Percentiles rank a stretch among this genome's conserved stretches.
phyloP scores from a whole-genome alignment of 768 basidiomycete species.

The Boletus patriciae region DNA sequence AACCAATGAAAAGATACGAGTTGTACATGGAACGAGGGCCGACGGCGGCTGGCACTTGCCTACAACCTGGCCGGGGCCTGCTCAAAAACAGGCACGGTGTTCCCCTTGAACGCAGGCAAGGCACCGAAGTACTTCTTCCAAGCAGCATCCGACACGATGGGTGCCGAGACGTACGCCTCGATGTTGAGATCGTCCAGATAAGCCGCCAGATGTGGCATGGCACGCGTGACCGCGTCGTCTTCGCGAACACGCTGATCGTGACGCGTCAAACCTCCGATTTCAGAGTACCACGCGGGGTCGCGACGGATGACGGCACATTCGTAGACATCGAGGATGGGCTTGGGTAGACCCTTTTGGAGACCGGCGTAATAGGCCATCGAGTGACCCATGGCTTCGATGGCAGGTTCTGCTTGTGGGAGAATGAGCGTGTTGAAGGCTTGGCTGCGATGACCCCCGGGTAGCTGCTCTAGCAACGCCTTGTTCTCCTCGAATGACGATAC shows the following conservation, averaged over 20 bases:
- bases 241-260: conserved; percentile 48
- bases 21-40: not conserved
- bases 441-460: conserved; percentile 29
- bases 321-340: conserved; percentile 55
- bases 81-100: conserved; percentile 38
- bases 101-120: conserved; percentile 45
- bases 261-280: conserved; percentile 18
- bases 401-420: conserved; percentile 53
- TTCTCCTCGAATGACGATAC: conserved; percentile 49
- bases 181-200: conserved; percentile 48
- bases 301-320: conserved; percentile 39
- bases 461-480: conserved; percentile 35
- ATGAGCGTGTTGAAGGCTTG: conserved; percentile 49
- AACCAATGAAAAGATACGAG: too few relatives aligned
- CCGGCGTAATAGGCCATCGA: conserved; percentile 60
- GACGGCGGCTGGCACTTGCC: not conserved
- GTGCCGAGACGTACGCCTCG: conserved; percentile 51
- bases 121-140: conserved; percentile 49
- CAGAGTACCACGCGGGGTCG: conserved; percentile 4
- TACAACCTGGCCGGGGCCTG: conserved; percentile 47
- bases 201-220: conserved; percentile 34
- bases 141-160: conserved; percentile 49
- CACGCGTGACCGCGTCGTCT: conserved; percentile 36
- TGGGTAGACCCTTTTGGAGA: conserved; percentile 42
- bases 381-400: conserved; percentile 64